These are phyloP conservation scores for Dentipellis sp. DNA, from an alignment of 768 basidiomycete species.

Conservation along the genomic window DNA sequence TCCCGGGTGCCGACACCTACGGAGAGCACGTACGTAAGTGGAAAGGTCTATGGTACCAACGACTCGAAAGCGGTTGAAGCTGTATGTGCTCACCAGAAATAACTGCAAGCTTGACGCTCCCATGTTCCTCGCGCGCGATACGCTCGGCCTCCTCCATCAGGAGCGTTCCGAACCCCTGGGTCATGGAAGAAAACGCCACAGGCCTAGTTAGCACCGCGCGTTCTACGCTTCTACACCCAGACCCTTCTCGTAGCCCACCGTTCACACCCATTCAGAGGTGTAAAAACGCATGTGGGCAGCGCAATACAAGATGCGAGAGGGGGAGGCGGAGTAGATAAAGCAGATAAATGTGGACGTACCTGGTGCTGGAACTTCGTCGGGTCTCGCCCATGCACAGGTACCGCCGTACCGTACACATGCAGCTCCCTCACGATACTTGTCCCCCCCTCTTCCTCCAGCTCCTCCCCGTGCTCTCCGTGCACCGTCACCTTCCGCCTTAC, in stretches of 20 bases:
- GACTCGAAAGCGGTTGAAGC: too few species aligned
- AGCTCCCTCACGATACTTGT: conserved; percentile 92
- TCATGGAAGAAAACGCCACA: not conserved
- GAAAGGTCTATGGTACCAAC: not conserved
- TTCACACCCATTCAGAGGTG: not conserved
- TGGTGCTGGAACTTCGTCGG: conserved; percentile 98
- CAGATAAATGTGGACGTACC: conserved; percentile 26
- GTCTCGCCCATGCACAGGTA: conserved; percentile 93
- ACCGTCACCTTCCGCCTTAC: conserved; percentile 40
- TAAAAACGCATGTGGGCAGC: not conserved
- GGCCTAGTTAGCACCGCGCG: not conserved
- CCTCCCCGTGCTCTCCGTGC: not conserved
- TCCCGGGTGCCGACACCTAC: conserved; percentile 88
- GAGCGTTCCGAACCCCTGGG: conserved; percentile 87
- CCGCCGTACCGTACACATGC: conserved; percentile 97
- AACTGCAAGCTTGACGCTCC: conserved; percentile 91
- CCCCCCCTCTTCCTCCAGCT: conserved; percentile 50
- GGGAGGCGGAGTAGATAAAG: not conserved
- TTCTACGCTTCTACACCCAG: not conserved
- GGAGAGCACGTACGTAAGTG: conserved; percentile 17
- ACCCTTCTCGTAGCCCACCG: not conserved
- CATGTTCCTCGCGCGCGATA: conserved; percentile 95
- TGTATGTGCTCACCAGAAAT: conserved; percentile 64
- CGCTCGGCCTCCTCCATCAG: conserved; percentile 99
- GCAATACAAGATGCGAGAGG: not conserved